phyloP scores from a whole-genome alignment of 148 eudicot species.

The Chenopodium suecicum region DNA sequence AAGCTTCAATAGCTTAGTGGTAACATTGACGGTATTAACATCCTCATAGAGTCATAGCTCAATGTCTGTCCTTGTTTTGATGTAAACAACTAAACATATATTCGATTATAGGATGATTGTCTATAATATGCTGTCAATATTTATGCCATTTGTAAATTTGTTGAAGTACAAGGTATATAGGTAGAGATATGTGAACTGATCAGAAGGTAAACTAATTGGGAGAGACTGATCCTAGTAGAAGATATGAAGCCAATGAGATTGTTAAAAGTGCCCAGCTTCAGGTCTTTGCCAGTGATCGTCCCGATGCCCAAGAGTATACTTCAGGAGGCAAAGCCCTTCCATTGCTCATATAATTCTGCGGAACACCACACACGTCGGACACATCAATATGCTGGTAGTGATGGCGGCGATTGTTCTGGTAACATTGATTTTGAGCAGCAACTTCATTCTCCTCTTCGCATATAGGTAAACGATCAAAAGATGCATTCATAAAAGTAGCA shows the following conservation, averaged over 20 bases:
- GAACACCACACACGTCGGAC: slow-evolving; percentile 45
- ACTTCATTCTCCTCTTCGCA: slow-evolving; percentile 40
- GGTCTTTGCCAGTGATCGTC: slow-evolving; percentile 41
- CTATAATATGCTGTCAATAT: background rate
- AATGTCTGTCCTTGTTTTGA: background rate
- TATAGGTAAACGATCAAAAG: slow-evolving; percentile 64
- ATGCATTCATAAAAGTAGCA: slow-evolving; percentile 66
- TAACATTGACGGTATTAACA: background rate
- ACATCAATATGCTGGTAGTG: slow-evolving; percentile 42
- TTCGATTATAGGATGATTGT: background rate
- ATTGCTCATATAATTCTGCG: slow-evolving; percentile 44
- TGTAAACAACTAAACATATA: background rate
- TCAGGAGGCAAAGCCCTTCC: slow-evolving; percentile 46
- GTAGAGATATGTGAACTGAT: background rate
- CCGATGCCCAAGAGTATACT: slow-evolving; percentile 48
- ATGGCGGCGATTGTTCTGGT: slow-evolving; percentile 41
- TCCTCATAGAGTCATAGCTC: background rate
- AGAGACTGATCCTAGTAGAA: slow-evolving; percentile 14
- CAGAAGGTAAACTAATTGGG: slow-evolving; percentile 14
- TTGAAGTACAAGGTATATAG: slow-evolving; percentile 5
- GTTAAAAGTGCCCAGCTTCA: slow-evolving; percentile 18
- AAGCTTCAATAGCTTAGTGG: background rate
- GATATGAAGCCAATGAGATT: slow-evolving; percentile 20
- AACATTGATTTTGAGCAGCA: slow-evolving; percentile 29
- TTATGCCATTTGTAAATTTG: background rate